Conservation (phyloP, 805 yeast genomes). For the Kazachstania psychrophila region DNA sequence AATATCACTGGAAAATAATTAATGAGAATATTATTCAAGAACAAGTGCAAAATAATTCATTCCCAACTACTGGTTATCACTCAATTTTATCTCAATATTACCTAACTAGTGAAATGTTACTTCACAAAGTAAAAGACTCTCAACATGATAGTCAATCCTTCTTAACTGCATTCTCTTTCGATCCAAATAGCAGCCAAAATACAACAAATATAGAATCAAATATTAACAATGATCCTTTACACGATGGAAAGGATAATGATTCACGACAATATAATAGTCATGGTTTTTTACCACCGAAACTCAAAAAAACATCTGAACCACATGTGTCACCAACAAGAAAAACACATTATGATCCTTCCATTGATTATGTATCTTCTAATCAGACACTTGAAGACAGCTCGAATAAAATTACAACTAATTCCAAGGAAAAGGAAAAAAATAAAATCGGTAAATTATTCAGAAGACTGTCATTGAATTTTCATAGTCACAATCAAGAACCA, state of each 20-base stretch:
- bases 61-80: conserved; percentile 76
- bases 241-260: too few relatives aligned
- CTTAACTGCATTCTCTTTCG: too few relatives aligned
- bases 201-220: too few relatives aligned
- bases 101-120: conserved; percentile 76
- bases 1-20: conserved; percentile 16
- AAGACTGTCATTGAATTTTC: conserved; percentile 6
- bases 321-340: conserved; percentile 38
- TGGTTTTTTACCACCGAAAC: conserved; percentile 27
- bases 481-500: conserved; percentile 12
- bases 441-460: conserved; percentile 7
- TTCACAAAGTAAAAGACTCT: too few relatives aligned
- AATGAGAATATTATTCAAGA: too few relatives aligned
- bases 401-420: neutral
- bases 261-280: neutral
- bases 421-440: conserved; percentile 1
- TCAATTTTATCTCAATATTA: conserved; percentile 82
- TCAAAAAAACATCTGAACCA: conserved; percentile 39
- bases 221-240: too few relatives aligned
- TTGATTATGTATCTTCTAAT: neutral
- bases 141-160: too few relatives aligned
- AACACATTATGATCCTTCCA: conserved; percentile 9
- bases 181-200: too few relatives aligned
- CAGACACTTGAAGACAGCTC: neutral
- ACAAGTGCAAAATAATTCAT: too few relatives aligned